Evolutionary conservation across 2,329 filamentous ascomycete species (phyloP).

Genomic region (Xylariaceae sp.): DNA sequence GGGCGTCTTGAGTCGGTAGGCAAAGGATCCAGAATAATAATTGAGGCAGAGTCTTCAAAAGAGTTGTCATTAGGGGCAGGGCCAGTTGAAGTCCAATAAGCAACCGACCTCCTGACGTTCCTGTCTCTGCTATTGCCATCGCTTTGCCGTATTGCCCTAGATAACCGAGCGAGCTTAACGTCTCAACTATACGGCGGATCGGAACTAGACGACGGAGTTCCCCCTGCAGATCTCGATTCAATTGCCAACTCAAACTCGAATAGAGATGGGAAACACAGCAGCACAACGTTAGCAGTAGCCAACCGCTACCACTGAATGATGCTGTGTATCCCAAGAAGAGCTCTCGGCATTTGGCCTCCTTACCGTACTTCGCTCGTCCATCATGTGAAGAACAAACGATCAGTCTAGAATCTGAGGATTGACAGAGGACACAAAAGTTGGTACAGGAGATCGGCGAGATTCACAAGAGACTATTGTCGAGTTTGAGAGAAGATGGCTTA

Average conservation of each 20-base stretch:
- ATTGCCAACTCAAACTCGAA: not conserved
- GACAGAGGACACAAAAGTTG: slow-evolving; percentile 27
- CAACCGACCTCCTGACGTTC: too few relatives aligned
- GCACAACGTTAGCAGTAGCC: not conserved
- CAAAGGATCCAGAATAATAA: too few relatives aligned
- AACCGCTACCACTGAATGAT: not conserved
- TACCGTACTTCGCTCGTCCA: slow-evolving; percentile 22
- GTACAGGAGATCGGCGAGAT: slow-evolving; percentile 19
- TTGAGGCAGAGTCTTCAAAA: too few relatives aligned
- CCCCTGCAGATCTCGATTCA: not conserved
- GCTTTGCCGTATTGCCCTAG: too few relatives aligned
- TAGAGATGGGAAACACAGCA: not conserved
- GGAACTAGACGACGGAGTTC: not conserved
- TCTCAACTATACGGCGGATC: not conserved
- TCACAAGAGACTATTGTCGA: slow-evolving; percentile 28
- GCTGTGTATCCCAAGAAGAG: not conserved
- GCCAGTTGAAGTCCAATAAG: too few relatives aligned
- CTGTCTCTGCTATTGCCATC: too few relatives aligned
- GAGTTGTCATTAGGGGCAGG: too few relatives aligned
- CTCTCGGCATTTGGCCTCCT: slow-evolving; percentile 11
- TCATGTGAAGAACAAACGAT: slow-evolving; percentile 19
- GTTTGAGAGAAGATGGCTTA: slow-evolving; percentile 27
- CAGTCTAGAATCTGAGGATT: slow-evolving; percentile 27
- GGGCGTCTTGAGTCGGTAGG: too few relatives aligned
- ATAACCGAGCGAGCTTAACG: not conserved